Evolutionary conservation across 352 stramenopile species (phyloP), one percentile per base, ranked within the genome.

Genomic region (Globisporangium ultimum): DNA sequence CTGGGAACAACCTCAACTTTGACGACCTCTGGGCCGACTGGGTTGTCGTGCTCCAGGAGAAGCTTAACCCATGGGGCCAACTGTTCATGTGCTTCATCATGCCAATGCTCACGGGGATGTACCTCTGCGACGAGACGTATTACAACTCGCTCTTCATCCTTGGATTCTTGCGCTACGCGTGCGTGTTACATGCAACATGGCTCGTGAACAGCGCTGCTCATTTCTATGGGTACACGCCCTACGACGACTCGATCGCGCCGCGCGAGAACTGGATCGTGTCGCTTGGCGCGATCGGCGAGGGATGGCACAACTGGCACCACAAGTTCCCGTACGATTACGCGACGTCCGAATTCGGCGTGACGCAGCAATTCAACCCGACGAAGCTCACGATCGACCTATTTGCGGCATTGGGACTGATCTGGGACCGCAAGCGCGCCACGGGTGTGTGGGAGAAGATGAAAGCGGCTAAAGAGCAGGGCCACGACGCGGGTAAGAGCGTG

Each of bases 251-350:
- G 11, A 97, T 91, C 12, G 97, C 96, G 58, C 97, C 97, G 12
- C 88, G 94, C 22, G 97, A 99, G 75, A 99, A 99, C 78, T 97
- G 94, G 49, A 92, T 98, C 60, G 96, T 99, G 14, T 97, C 93
- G 11, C 74, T 98, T 53, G 93, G 94, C 54, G 91, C 96, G 41
- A 90, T 99, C 18, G 97, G 97, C 28, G 96, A 99, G 72, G 96
- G 96, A 71, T 99, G 96, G 95, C 96, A 99, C 84, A 99, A 98
- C 84, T 99, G 96, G 96, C 97, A 99, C 78, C 97, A 99, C 92
- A 99, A 99, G 77, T 99, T 99, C 73, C 97, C 97, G 51, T 99
- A 98, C 83, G 97, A 99, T 70, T 99, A 99, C 78, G 94, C 97
- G 53, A 96, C 97, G n/a, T 97, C 86, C 49, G 97, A 99, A 80